phyloP scores from a whole-genome alignment of 2,329 filamentous ascomycete genomes.

The Penicillium occitanis region DNA sequence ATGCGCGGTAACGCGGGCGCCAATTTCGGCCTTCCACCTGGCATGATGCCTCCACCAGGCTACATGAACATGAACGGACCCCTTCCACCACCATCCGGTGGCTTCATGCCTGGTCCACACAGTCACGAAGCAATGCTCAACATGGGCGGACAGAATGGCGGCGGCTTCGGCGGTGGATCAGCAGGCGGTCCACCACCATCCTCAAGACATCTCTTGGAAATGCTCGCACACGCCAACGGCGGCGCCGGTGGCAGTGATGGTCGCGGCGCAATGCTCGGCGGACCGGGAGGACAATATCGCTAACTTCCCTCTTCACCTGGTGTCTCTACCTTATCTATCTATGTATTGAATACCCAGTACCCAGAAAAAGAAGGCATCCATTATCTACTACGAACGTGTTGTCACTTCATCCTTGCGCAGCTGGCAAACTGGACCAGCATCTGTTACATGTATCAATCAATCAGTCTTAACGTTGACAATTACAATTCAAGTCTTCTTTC shows the following conservation, averaged over 20 bases:
- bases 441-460: slow-evolving; percentile 1
- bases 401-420: background rate
- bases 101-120: slow-evolving; percentile 37
- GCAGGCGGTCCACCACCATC: slow-evolving; percentile 40
- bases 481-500: background rate
- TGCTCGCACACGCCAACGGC: slow-evolving; percentile 43
- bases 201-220: slow-evolving; percentile 44
- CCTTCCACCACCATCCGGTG: slow-evolving; percentile 32
- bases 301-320: slow-evolving; percentile 22
- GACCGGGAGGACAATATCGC: slow-evolving; percentile 34
- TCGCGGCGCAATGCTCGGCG: slow-evolving; percentile 36
- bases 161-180: slow-evolving; percentile 38
- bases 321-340: background rate
- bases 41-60: slow-evolving; percentile 48
- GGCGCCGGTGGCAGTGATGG: slow-evolving; percentile 29
- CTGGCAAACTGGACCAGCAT: background rate
- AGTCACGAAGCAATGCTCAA: slow-evolving; percentile 42
- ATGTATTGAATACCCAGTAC: slow-evolving; percentile 8
- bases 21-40: slow-evolving; percentile 40
- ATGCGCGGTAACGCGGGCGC: slow-evolving; percentile 35
- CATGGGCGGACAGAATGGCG: slow-evolving; percentile 35
- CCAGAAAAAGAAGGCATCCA: background rate
- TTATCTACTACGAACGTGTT: background rate
- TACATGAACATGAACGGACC: slow-evolving; percentile 44
- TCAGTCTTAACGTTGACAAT: slow-evolving; percentile 3